Base-by-base conservation (phyloP, 768 basidiomycete species). In the Leccinum rimulosum region DNA sequence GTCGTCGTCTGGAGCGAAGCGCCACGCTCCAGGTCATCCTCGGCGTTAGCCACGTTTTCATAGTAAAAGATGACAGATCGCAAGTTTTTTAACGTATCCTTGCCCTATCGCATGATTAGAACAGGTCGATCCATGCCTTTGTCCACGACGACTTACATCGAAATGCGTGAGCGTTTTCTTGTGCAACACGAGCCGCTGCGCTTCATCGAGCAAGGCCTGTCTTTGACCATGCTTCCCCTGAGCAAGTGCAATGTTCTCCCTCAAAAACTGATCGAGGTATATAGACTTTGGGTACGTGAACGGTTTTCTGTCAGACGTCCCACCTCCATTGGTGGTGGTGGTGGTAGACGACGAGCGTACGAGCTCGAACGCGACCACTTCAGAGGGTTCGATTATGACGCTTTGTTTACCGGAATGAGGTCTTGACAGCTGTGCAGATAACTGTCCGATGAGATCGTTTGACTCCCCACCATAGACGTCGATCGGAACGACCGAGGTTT, bases 211-310 rank as follows among this genome's bases (percentile, higher is more conserved):
- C 55, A 86, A 76, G 28, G 78, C 73, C 12, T 72, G 68, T 64
- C 73, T 75, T 47, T 72, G 60, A 45, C 10, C 59, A 33, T 76
- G 64, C 64, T 77, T 79, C 50, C 67, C 65, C 14, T 71, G 69
- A 12, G 79, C 75, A 28, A 80, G 64, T 8, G 78, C 77, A 4
- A 82, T 63, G 45, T 89, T 90, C 52, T 80, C 78, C 52, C 77
- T 77, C 61, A 92, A 63, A 64, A 91, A 93, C 53, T 85, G 83
- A 67, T 93, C 91, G 50, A 93, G 75, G 68, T 84, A 91, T 50
- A 93, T 75, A 19, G 77, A 75, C 63, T 81, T 82, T 2, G 91
- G 90, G 63, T 81, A 93, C 14, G 68, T 70, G 62, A 92, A 86
- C 4, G 63, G 64, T 57, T 69, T 69, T 28, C 66, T 73, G 31